Conservation (phyloP, 2,329 filamentous ascomycete genomes). For the Pyrenophora graminea region DNA sequence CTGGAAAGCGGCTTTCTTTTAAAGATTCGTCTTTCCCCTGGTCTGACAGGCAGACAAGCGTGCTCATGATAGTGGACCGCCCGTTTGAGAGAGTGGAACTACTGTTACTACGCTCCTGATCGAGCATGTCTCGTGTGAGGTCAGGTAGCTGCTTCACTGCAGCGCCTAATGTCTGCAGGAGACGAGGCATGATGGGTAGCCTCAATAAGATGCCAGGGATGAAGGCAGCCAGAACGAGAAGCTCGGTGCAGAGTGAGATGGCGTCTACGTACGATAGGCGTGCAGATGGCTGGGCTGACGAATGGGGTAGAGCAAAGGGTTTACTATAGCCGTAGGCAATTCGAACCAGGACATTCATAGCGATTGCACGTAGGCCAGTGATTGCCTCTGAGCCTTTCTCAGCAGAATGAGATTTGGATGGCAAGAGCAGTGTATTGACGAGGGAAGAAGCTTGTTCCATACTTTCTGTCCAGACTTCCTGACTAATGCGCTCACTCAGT, state of each 20-base stretch:
- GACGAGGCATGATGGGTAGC: slow-evolving; percentile 6
- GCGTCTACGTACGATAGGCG: slow-evolving; percentile 1
- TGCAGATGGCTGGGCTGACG: neutral
- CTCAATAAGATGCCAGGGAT: slow-evolving; percentile 1
- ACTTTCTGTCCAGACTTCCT: slow-evolving; percentile 13
- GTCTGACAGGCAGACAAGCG: slow-evolving; percentile 3
- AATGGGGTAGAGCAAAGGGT: neutral
- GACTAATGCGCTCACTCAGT: slow-evolving; percentile 18
- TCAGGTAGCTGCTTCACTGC: neutral
- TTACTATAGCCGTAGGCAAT: slow-evolving; percentile 7
- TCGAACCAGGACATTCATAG: slow-evolving; percentile 6
- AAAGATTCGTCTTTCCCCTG: neutral
- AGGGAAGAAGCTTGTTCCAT: slow-evolving; percentile 8
- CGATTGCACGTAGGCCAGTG: slow-evolving; percentile 5
- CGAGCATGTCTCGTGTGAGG: neutral
- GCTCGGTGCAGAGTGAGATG: neutral
- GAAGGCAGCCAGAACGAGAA: slow-evolving; percentile 3
- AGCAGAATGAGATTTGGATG: neutral
- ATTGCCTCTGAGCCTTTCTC: neutral
- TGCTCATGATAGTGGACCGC: slow-evolving; percentile 1
- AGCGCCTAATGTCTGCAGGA: neutral
- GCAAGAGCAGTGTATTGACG: neutral
- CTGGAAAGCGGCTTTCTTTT: too few species aligned
- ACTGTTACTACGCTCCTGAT: neutral
- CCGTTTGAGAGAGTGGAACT: neutral